Percentiles rank a stretch among this genome's conserved stretches.
Evolutionary conservation across 768 basidiomycete genomes (phyloP).

Genomic region (Jaapia argillacea): DNA sequence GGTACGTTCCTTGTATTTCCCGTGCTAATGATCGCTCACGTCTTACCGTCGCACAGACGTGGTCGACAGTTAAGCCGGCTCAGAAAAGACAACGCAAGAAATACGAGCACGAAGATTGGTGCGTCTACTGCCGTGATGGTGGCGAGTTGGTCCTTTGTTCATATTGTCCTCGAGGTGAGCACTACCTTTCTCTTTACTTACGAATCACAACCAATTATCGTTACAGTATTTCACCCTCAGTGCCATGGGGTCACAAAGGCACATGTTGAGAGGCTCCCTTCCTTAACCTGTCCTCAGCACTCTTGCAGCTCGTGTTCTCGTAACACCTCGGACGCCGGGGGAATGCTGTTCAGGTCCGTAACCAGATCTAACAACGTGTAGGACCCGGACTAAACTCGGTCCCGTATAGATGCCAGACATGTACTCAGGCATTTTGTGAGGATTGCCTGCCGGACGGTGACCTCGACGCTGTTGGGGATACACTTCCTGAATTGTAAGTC

Average conservation of each 20-base stretch:
- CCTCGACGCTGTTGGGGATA: constrained; percentile 41
- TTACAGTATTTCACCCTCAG: constrained; percentile 40
- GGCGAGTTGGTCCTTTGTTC: constrained; percentile 39
- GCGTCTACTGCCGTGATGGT: constrained; percentile 49
- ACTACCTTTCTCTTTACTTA: not conserved
- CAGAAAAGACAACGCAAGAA: constrained; percentile 19
- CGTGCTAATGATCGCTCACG: not conserved
- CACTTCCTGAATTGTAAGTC: constrained; percentile 50
- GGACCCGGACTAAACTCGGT: too few relatives aligned
- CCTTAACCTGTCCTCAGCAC: constrained; percentile 39
- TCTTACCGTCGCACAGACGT: not conserved
- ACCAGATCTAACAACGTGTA: too few relatives aligned
- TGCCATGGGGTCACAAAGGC: constrained; percentile 32
- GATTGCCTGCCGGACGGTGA: constrained; percentile 46
- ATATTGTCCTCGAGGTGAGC: constrained; percentile 44
- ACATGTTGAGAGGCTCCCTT: constrained; percentile 15
- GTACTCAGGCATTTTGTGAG: constrained; percentile 49
- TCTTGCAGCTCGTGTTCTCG: constrained; percentile 34
- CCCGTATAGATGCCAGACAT: constrained; percentile 41
- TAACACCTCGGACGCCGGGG: constrained; percentile 36
- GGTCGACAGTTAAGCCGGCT: constrained; percentile 9
- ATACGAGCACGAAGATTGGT: constrained; percentile 48
- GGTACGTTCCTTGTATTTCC: constrained; percentile 13
- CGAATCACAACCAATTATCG: not conserved
- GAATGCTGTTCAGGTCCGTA: constrained; percentile 46